Base-by-base conservation (phyloP, 2,329 filamentous ascomycete genomes). In the Cytospora leucostoma region DNA sequence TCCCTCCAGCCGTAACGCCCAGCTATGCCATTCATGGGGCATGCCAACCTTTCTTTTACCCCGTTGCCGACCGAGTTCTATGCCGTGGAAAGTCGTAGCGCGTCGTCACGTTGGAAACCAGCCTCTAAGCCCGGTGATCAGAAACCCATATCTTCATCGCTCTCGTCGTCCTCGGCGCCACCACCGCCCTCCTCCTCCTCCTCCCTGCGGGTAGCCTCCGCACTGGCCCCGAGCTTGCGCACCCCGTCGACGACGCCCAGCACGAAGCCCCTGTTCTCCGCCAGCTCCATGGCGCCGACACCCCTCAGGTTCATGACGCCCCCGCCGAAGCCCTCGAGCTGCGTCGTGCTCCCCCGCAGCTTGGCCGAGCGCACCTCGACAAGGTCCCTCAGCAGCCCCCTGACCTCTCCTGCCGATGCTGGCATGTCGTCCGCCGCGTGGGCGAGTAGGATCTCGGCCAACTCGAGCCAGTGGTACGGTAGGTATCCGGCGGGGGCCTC, bases 381-480 rank as follows among this genome's bases (percentile, higher is more conserved):
- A 67, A 98, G 75, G 72, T 97, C 93, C 59, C 93, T 81, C 65
- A 97, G 74, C 64, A 96, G 74, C 33, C 89, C 84, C 7, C 93
- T 82, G 8, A 96, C 88, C 68, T 88, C 86, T 68, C 93, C 88
- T 2, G 91, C 83, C 0, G 89, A 65, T 81, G 40, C 85, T 70
- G 72, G 83, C 56, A 98, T 84, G 74, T 97, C 93, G 74, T 97
- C 93, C 33, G 86, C 83, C 4, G 93, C 93, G 61, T 92, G 89
- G 54, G 93, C 90, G 2, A 99, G 84, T 53, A 99, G 80, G 73
- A 96, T 87, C 76, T 97, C 93, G 19, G 90, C 89, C 10, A 98
- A 79, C 77, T 98, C 95, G 50, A 96, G 84, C 93, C 94, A 99
- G 78, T 98, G 94, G 74, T 96, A 98, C 0, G 95, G 95, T 37